Evolutionary conservation across 2,329 filamentous ascomycete genomes (phyloP), one percentile per base, ranked within the genome.

Genomic region (Phialophora macrospora): DNA sequence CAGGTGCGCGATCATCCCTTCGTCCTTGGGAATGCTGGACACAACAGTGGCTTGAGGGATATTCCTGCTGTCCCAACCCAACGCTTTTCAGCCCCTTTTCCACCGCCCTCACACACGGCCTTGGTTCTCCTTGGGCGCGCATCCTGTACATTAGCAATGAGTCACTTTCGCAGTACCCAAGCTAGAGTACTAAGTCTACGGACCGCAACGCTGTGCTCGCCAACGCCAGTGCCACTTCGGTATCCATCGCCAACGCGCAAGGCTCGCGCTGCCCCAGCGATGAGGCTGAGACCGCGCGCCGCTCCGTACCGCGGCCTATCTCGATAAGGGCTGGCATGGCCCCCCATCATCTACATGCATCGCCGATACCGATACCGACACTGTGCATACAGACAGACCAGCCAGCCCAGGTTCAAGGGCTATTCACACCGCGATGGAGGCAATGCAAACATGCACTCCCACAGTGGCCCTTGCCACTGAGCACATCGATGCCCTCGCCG

Each of bases 281-380:
- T 46, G 48, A 63, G 55, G 64, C 64, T 66, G 59, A 55, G 46
- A 55, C 55, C 44, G 41, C 26, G 44, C 46, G 26, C 44, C 64
- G 64, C 64, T 63, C 60, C 64, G 64, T 60, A 66, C 64, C 60
- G 60, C 55, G 49, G 55, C 60, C 57, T 60, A 59, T 44, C 64
- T 66, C 60, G 30, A 63, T 63, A 34, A 32, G 60, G 64, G 17
- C 46, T 2, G 20, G 44, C n/a, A 48, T 34, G 30, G 28, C 28
- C 28, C 51, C 51, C n/a, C 52, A 55, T 20, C 17, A 55, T 12
- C 38, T 44, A 7, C 38, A 44, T 44, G 17, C 38, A 44, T 8
- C 38, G 38, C 38, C 38, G 17, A 44, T n/a, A n/a, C 38, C 38
- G 38, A 44, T 44, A 44, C 6, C 6, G 14, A 44, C 2, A 6